Percentiles rank a stretch among this genome's conserved stretches.
Conservation (phyloP, 192 early-diverging fungal species). For the Gigaspora rosea region DNA sequence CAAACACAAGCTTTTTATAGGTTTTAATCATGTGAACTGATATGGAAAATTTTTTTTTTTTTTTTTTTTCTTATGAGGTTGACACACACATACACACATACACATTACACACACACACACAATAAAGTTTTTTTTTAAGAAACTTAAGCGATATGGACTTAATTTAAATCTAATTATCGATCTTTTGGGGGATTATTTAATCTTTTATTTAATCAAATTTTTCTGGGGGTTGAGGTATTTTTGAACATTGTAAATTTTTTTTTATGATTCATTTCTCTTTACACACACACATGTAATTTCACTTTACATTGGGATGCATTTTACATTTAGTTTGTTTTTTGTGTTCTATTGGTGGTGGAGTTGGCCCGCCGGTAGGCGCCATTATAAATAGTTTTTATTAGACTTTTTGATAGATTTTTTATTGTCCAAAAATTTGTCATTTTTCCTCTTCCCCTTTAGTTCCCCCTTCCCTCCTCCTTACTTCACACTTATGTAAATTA, state of each 20-base stretch:
- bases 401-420: too few relatives aligned
- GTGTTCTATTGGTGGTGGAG: conserved; percentile 19
- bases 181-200: conserved; percentile 8
- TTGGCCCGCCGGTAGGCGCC: conserved; percentile 5
- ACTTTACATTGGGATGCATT: background rate
- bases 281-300: background rate
- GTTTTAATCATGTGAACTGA: conserved; percentile 9
- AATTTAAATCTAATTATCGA: background rate
- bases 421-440: too few relatives aligned
- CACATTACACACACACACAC: background rate
- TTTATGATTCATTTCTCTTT: background rate
- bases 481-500: too few relatives aligned
- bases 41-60: conserved; percentile 6
- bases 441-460: too few relatives aligned
- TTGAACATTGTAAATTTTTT: background rate
- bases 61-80: conserved; percentile 12
- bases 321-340: background rate
- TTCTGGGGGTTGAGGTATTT: background rate
- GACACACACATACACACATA: background rate
- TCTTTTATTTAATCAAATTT: background rate
- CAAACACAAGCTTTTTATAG: background rate
- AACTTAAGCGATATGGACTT: conserved; percentile 11
- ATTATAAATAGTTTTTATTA: background rate
- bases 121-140: conserved; percentile 1
- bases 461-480: too few relatives aligned